phyloP scores from a whole-genome alignment of 2,329 filamentous ascomycete genomes.

The Pseudogymnoascus verrucosus region DNA sequence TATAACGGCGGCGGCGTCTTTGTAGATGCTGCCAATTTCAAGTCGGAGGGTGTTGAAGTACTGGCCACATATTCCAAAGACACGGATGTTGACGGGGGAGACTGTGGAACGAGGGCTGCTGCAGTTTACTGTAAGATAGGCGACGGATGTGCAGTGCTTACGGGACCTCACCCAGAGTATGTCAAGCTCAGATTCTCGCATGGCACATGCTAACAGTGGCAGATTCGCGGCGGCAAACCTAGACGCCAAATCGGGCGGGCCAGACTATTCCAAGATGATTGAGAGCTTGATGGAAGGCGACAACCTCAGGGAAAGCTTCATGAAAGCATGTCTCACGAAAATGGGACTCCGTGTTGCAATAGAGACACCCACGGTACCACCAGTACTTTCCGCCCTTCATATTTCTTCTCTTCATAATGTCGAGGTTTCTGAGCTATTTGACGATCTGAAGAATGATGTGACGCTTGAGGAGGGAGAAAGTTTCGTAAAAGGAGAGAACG shows the following conservation, averaged over 20 bases:
- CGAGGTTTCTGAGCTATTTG: constrained; percentile 60
- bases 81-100: constrained; percentile 68
- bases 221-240: constrained; percentile 82
- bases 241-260: constrained; percentile 54
- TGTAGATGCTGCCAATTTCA: constrained; percentile 62
- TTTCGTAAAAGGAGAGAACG: constrained; percentile 71
- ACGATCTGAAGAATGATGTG: constrained; percentile 56
- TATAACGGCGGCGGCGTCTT: constrained; percentile 95
- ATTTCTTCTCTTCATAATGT: constrained; percentile 61
- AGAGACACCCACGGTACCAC: constrained; percentile 59
- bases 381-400: constrained; percentile 65
- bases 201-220: constrained; percentile 16
- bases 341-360: constrained; percentile 72
- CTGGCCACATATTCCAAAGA: constrained; percentile 72
- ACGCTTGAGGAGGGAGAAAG: constrained; percentile 57
- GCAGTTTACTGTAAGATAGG: constrained; percentile 81
- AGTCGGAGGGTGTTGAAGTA: constrained; percentile 63
- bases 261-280: constrained; percentile 64
- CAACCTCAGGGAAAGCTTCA: constrained; percentile 59
- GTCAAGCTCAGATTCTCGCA: constrained; percentile 23
- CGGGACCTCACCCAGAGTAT: constrained; percentile 88
- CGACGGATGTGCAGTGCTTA: constrained; percentile 70
- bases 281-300: constrained; percentile 62
- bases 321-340: constrained; percentile 72
- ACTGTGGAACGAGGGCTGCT: constrained; percentile 66